Base-by-base conservation (phyloP, 257 asterid species). In the Jaltomata sinuosa region DNA sequence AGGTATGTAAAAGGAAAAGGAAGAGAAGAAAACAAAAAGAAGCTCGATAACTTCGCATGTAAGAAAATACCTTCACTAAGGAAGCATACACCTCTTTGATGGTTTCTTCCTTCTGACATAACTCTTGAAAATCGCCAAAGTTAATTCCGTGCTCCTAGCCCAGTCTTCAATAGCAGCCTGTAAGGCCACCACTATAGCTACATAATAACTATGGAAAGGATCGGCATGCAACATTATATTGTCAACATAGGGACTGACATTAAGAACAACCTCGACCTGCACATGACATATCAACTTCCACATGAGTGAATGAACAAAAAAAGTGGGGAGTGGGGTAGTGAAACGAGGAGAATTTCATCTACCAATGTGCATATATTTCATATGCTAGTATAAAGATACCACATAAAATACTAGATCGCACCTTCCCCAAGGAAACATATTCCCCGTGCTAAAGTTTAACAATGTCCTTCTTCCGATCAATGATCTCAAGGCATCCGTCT, bases 371-470 rank as follows among this genome's bases (percentile, higher is more conserved):
- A 69, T 49, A 31, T 8, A 36, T 34, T 67, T 34, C 69, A 54
- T 27, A 22, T 38, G 54, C 59, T 77, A 83, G 32, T 16, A 25
- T 38, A 45, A 84, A 84, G 49, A 3, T 21, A 53, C 25, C 61
- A 27, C 3, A 16, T 27, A 47, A 27, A 25, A 76, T 25, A 49
- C 81, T 77, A 29, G 45, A 77, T 21, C 74, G 29, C 87, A 93
- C 99, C 99, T 95, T 97, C 59, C 99, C 98, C 32, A 97, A 90
- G 47, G 99, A 97, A 38, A 97, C 99, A 80, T 97, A 97, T 88
- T 97, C 99, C 72, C 98, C 99, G 38, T 97, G 99, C 90, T 94
- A 98, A 87, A 97, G 98, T 85, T 97, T 97, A 25, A 95, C 98
- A 14, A 95, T 97, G 86, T 95, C 99, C 90, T 97, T 97, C 88